These are phyloP conservation scores for Monosporascus sp. DNA, from an alignment of 2,329 filamentous ascomycete genomes.

Conservation along the genomic window DNA sequence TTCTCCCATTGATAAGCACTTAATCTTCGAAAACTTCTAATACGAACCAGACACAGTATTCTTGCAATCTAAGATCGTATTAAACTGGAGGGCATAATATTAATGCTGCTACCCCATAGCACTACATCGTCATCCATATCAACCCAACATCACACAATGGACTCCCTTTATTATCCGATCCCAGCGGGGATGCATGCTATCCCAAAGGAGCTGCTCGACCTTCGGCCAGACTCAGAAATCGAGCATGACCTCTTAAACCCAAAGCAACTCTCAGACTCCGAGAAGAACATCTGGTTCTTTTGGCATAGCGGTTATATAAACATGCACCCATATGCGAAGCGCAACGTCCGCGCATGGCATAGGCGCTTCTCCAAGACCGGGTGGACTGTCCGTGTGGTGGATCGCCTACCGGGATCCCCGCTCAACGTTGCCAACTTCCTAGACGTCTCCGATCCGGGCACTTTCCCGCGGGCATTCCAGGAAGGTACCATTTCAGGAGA, in stretches of 20 bases:
- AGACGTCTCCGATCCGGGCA: slow-evolving; percentile 34
- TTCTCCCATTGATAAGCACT: no score
- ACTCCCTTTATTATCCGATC: slow-evolving; percentile 21
- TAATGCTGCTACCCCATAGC: background rate
- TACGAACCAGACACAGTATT: no score
- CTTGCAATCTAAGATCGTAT: no score
- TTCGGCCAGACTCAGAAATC: slow-evolving; percentile 39
- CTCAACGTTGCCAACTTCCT: slow-evolving; percentile 45
- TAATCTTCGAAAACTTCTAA: no score
- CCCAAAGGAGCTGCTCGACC: slow-evolving; percentile 34
- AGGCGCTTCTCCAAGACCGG: slow-evolving; percentile 44
- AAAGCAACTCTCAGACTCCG: slow-evolving; percentile 25
- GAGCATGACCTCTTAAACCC: slow-evolving; percentile 37
- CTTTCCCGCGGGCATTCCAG: slow-evolving; percentile 44
- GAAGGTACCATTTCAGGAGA: slow-evolving; percentile 42
- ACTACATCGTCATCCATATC: background rate
- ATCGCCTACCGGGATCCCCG: slow-evolving; percentile 36
- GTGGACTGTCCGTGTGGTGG: slow-evolving; percentile 48
- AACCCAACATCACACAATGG: slow-evolving; percentile 10
- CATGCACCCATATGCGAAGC: slow-evolving; percentile 46
- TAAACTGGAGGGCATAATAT: background rate
- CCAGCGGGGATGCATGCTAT: slow-evolving; percentile 37
- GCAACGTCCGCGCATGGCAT: slow-evolving; percentile 49
- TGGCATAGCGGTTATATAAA: slow-evolving; percentile 45
- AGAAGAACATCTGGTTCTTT: slow-evolving; percentile 41